These are phyloP conservation scores for Ambispora gerdemannii DNA, from an alignment of 192 early-diverging fungal species.

Conservation along the genomic window DNA sequence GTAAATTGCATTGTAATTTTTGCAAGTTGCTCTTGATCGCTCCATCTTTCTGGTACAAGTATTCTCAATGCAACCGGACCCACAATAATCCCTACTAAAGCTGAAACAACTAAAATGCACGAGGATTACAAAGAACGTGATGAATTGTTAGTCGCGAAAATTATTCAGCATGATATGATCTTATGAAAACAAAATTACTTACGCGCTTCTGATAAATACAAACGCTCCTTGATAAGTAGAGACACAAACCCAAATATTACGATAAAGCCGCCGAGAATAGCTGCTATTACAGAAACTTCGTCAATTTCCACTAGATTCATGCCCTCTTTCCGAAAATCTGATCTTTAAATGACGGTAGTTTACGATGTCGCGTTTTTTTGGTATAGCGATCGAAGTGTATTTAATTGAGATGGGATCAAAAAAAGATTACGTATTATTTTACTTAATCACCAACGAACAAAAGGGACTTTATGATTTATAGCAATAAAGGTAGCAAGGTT, in stretches of 20 bases:
- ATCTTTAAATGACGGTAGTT: too few relatives aligned
- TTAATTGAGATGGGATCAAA: too few relatives aligned
- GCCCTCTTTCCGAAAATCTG: neutral
- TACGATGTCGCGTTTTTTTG: too few relatives aligned
- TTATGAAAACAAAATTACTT: slow-evolving; percentile 48
- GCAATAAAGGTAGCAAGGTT: too few relatives aligned
- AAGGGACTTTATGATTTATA: too few relatives aligned
- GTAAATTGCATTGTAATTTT: slow-evolving; percentile 71
- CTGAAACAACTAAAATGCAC: slow-evolving; percentile 64
- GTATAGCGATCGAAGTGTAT: too few relatives aligned
- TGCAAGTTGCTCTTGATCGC: slow-evolving; percentile 52
- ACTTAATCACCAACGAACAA: too few relatives aligned
- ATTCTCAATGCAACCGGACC: slow-evolving; percentile 71
- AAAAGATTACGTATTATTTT: too few relatives aligned
- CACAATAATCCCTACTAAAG: slow-evolving; percentile 78
- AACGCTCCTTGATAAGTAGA: slow-evolving; percentile 64
- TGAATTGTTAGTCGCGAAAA: neutral
- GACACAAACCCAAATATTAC: slow-evolving; percentile 65
- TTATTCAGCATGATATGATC: too few relatives aligned
- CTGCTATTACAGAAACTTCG: slow-evolving; percentile 5
- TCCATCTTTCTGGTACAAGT: slow-evolving; percentile 64
- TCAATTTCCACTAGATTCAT: neutral
- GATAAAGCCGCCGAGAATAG: slow-evolving; percentile 71
- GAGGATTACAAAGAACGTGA: too few relatives aligned
- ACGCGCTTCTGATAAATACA: slow-evolving; percentile 76